Conservation (phyloP, 495 filamentous ascomycete genomes). For the Penicillium canariense region DNA sequence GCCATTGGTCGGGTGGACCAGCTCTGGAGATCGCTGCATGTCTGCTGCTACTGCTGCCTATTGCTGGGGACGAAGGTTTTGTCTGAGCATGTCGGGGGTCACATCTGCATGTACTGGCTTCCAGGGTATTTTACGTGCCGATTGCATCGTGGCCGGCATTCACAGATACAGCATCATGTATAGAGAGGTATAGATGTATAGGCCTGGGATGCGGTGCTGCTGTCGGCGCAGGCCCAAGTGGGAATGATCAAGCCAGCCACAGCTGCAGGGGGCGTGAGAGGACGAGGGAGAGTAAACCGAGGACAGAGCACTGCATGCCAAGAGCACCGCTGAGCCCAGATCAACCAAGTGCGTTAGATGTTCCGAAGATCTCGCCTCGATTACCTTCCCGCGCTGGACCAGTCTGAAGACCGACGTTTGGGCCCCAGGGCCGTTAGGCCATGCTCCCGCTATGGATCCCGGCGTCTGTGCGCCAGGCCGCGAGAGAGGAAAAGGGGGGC, state of each 20-base stretch:
- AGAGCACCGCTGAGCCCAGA: conserved; percentile 12
- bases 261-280: background rate
- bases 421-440: conserved; percentile 22
- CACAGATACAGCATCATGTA: background rate
- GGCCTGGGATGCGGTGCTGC: background rate
- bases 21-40: background rate
- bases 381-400: conserved; percentile 16
- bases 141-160: conserved; percentile 10
- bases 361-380: conserved; percentile 23
- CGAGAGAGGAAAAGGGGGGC: background rate
- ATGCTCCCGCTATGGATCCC: conserved; percentile 21
- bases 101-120: background rate
- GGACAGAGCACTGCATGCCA: conserved; percentile 1
- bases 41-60: background rate
- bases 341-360: conserved; percentile 14
- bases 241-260: background rate
- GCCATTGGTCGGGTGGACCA: background rate
- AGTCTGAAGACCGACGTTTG: conserved; percentile 11
- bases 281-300: background rate
- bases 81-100: background rate
- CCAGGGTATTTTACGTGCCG: conserved; percentile 9
- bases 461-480: conserved; percentile 21
- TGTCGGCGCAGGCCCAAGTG: background rate
- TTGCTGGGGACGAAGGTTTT: background rate
- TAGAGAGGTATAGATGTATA: background rate